These are phyloP conservation scores for Heliocybe sulcata DNA, from an alignment of 1,284 basidiomycete species.

Conservation along the genomic window DNA sequence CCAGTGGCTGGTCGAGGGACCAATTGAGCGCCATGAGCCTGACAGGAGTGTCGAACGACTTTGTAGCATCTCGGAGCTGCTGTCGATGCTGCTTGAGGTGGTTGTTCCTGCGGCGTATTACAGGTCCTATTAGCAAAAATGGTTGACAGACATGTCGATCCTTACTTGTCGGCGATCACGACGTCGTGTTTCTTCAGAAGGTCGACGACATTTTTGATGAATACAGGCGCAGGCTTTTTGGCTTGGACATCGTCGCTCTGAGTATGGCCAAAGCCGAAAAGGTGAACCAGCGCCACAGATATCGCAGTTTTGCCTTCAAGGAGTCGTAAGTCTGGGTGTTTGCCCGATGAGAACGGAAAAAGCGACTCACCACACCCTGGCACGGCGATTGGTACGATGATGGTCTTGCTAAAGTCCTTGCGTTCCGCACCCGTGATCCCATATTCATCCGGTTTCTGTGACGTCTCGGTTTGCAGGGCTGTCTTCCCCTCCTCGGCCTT, in stretches of 20 bases:
- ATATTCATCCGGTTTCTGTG: conserved; percentile 12
- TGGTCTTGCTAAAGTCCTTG: conserved; percentile 58
- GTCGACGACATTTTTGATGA: conserved; percentile 69
- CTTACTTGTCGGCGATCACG: conserved; percentile 87
- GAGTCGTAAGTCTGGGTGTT: background rate
- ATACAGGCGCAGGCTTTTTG: conserved; percentile 75
- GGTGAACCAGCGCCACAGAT: conserved; percentile 66
- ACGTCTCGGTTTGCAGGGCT: conserved; percentile 19
- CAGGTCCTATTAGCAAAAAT: background rate
- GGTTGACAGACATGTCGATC: conserved; percentile 7
- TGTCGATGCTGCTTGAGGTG: conserved; percentile 75
- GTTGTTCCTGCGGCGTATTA: conserved; percentile 62
- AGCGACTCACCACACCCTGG: conserved; percentile 79
- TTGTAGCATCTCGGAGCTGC: conserved; percentile 51
- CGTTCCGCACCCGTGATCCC: conserved; percentile 15
- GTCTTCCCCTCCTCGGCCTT: conserved; percentile 38
- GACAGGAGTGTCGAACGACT: conserved; percentile 39
- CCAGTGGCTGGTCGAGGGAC: conserved; percentile 47
- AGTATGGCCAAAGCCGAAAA: conserved; percentile 84
- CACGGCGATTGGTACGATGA: conserved; percentile 86
- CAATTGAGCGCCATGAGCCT: conserved; percentile 79
- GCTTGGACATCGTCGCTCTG: conserved; percentile 87
- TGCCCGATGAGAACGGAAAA: background rate
- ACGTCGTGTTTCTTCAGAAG: conserved; percentile 62
- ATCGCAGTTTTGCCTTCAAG: conserved; percentile 81